These are phyloP conservation scores for Boechera divaricarpa DNA, from an alignment of 345 rosid species.

Conservation along the genomic window DNA sequence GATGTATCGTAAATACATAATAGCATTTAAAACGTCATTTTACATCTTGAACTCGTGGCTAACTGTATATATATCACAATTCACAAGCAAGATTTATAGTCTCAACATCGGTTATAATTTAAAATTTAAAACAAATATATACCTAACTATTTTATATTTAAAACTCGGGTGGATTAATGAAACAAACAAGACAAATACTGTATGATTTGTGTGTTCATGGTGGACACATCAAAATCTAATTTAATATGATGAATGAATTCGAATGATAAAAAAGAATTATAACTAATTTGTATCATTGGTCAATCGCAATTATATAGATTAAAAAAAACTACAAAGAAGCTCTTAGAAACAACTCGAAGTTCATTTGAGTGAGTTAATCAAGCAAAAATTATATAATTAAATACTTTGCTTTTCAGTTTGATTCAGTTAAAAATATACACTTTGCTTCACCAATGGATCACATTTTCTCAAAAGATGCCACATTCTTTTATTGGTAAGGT, in stretches of 20 bases:
- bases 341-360: neutral
- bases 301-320: neutral
- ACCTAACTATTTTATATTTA: neutral
- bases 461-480: conserved; percentile 20
- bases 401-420: conserved; percentile 26
- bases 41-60: conserved; percentile 28
- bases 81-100: conserved; percentile 6
- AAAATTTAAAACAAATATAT: neutral
- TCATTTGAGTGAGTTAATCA: neutral
- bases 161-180: neutral
- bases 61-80: conserved; percentile 1
- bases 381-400: neutral
- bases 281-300: neutral
- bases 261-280: neutral
- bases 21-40: conserved; percentile 29
- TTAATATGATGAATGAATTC: neutral
- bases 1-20: conserved; percentile 25
- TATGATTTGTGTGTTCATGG: neutral
- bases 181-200: neutral
- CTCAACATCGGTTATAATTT: conserved; percentile 3
- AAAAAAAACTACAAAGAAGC: neutral
- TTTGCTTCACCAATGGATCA: conserved; percentile 21
- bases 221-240: neutral
- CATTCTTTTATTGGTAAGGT: conserved; percentile 23
- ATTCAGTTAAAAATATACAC: conserved; percentile 12